Evolutionary conservation across 2,329 filamentous ascomycete species (phyloP).

Genomic region (Byssochlamys sp.): DNA sequence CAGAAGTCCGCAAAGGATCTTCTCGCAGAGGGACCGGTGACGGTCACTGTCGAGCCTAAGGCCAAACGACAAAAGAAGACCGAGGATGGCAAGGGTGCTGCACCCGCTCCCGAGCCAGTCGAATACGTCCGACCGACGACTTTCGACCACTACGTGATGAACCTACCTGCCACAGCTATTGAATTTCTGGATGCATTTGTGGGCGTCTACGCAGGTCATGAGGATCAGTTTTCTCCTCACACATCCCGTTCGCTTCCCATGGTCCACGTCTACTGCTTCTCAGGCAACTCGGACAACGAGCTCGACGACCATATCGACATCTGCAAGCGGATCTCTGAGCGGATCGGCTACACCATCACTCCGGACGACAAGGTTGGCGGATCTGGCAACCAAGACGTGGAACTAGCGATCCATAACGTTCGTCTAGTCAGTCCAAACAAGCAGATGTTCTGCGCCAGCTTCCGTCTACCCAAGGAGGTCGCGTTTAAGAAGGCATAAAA

Average conservation of each 20-base stretch:
- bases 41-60: conserved; percentile 44
- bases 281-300: conserved; percentile 68
- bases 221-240: conserved; percentile 54
- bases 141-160: conserved; percentile 95
- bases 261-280: conserved; percentile 92
- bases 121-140: conserved; percentile 48
- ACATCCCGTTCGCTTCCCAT: conserved; percentile 59
- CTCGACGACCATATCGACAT: conserved; percentile 47
- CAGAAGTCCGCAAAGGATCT: conserved; percentile 53
- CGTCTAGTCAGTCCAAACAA: conserved; percentile 87
- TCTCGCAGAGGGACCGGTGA: conserved; percentile 40
- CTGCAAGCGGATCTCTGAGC: conserved; percentile 55
- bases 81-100: conserved; percentile 20
- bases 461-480: conserved; percentile 71
- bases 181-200: conserved; percentile 70
- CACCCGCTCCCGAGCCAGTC: conserved; percentile 15
- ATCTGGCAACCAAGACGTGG: conserved; percentile 50
- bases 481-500: conserved; percentile 51
- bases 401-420: conserved; percentile 54
- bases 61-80: conserved; percentile 14
- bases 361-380: conserved; percentile 41
- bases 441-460: conserved; percentile 92
- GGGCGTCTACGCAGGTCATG: conserved; percentile 67
- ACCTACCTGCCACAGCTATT: conserved; percentile 81
- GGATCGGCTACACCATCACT: conserved; percentile 51